Evolutionary conservation across 306 rosid species (phyloP), one percentile per base, ranked within the genome.

Genomic region (Pterocarpus santalinus): DNA sequence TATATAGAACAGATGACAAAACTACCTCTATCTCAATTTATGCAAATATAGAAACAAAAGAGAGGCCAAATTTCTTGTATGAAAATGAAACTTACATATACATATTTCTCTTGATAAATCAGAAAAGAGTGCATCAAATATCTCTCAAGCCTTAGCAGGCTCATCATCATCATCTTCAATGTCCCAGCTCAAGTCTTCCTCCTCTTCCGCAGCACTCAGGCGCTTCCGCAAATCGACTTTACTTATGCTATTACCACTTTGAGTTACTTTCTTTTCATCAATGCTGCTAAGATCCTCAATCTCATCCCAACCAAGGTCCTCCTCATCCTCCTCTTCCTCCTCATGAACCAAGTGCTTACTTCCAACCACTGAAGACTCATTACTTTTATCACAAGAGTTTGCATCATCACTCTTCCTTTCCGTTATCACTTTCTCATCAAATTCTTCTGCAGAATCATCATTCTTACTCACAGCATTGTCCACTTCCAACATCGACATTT

Each of bases 231-330:
- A 81, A 74, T 94, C 92, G 66, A 76, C 88, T 53, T 80, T 83
- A 57, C 68, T 79, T 36, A 85, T 73, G 77, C 78, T 84, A 73
- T 78, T 82, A 68, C 78, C 87, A 78, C 80, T 70, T 16, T 82
- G 64, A 76, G 69, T 72, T 47, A 1, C 65, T 72, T 91, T 90
- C 89, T 89, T 92, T 9, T 87, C 93, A 80, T 91, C 93, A 79
- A 92, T 83, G 81, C 87, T 64, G 80, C 91, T 89, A 75, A 92
- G 89, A 94, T 92, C 98, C 88, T 91, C 96, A 71, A 92, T 94
- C 81, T 94, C 98, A 80, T 94, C 97, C 97, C 98, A 94, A 11
- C 86, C 97, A 76, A 94, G 92, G 77, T 92, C 98, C 80, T 91
- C 97, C 38, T 78, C 28, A 22, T 22, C 86, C 4, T 83, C 86